Conservation (phyloP, 2,329 filamentous ascomycete species). For the Hypoxylon sp. region DNA sequence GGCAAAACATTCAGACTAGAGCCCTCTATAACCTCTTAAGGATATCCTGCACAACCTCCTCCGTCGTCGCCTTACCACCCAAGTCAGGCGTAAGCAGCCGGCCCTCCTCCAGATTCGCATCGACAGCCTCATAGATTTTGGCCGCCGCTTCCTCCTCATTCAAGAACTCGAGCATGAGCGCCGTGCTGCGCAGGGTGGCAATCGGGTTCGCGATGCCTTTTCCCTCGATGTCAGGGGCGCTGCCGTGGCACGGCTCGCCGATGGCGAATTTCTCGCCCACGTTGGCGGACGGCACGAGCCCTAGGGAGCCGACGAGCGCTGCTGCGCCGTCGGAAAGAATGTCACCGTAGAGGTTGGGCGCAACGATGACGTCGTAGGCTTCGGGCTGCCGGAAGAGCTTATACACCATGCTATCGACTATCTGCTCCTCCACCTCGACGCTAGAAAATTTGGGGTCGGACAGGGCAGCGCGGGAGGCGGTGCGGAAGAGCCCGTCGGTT, state of each 20-base stretch:
- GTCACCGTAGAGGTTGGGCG: conserved; percentile 97
- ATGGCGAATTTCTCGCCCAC: conserved; percentile 95
- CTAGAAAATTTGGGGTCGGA: conserved; percentile 70
- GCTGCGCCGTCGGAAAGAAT: conserved; percentile 96
- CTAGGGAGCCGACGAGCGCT: conserved; percentile 90
- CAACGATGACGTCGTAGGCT: conserved; percentile 97
- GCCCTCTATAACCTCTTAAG: conserved; percentile 75
- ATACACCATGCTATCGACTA: conserved; percentile 99
- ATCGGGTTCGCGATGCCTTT: conserved; percentile 95
- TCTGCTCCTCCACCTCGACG: conserved; percentile 90
- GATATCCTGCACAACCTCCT: conserved; percentile 89
- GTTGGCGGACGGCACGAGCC: conserved; percentile 94
- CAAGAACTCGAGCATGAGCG: conserved; percentile 96
- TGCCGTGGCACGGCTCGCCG: conserved; percentile 97
- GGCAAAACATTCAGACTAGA: not conserved
- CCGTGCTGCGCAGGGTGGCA: conserved; percentile 90
- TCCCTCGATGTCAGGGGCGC: conserved; percentile 94
- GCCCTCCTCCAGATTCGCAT: conserved; percentile 87
- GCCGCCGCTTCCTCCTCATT: conserved; percentile 88
- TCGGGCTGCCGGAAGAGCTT: conserved; percentile 97
- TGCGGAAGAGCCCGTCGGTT: conserved; percentile 95
- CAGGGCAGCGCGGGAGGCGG: conserved; percentile 80
- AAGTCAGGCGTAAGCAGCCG: conserved; percentile 88
- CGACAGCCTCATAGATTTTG: conserved; percentile 90
- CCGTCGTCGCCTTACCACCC: conserved; percentile 86